Percentiles rank a stretch among this genome's conserved stretches.
Conservation (phyloP, 192 early-diverging fungal genomes). For the Phlyctochytrium planicorne region DNA sequence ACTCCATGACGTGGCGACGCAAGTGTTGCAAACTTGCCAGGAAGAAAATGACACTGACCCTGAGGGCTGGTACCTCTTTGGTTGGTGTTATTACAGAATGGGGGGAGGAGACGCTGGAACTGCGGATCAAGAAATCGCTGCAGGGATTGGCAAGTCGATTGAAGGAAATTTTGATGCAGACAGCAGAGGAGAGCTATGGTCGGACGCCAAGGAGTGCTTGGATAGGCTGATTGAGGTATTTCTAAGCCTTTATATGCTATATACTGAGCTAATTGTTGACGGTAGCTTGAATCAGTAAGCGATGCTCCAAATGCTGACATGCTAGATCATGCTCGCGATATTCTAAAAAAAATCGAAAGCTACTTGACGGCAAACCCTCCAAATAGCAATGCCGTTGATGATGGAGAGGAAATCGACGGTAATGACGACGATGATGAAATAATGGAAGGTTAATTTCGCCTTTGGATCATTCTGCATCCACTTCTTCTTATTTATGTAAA, state of each 20-base stretch:
- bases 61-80: slow-evolving; percentile 94
- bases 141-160: slow-evolving; percentile 12
- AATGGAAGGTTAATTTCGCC: too few relatives aligned
- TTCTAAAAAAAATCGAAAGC: slow-evolving; percentile 32
- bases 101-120: slow-evolving; percentile 39
- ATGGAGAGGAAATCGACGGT: too few relatives aligned
- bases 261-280: too few relatives aligned
- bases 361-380: slow-evolving; percentile 48
- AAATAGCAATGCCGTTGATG: too few relatives aligned
- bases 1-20: slow-evolving; percentile 74
- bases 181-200: slow-evolving; percentile 53
- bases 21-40: slow-evolving; percentile 74
- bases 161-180: slow-evolving; percentile 37
- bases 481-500: too few relatives aligned
- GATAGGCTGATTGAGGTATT: slow-evolving; percentile 62
- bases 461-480: too few relatives aligned
- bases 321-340: slow-evolving; percentile 17
- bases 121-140: slow-evolving; percentile 15
- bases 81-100: slow-evolving; percentile 86
- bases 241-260: neutral
- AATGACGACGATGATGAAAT: too few relatives aligned
- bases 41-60: slow-evolving; percentile 91
- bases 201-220: slow-evolving; percentile 79
- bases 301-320: slow-evolving; percentile 20
- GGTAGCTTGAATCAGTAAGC: too few relatives aligned